These are phyloP conservation scores for Hyphopichia khmerensis DNA, from an alignment of 1,139 yeast genomes.

Conservation along the genomic window DNA sequence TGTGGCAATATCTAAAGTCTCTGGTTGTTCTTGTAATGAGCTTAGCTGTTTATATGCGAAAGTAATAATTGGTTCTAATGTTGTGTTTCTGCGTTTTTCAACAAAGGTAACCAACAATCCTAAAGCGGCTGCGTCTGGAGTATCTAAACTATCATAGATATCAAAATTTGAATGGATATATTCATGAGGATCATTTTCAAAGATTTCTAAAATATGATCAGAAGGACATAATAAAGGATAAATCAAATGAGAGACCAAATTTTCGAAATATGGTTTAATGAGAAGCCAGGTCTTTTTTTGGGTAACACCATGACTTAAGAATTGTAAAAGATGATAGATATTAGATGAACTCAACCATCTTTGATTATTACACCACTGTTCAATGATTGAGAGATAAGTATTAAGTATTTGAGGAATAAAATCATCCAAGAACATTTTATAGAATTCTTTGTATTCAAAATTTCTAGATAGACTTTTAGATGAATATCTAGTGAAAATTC, in stretches of 20 bases:
- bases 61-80: conserved; percentile 62
- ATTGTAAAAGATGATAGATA: conserved; percentile 64
- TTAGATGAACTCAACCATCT: conserved; percentile 72
- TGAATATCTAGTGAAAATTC: conserved; percentile 76
- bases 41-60: conserved; percentile 61
- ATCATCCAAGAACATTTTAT: conserved; percentile 43
- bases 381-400: conserved; percentile 64
- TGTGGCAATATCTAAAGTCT: conserved; percentile 59
- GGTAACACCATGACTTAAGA: conserved; percentile 68
- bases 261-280: conserved; percentile 67
- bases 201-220: conserved; percentile 67
- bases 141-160: conserved; percentile 54
- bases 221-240: conserved; percentile 78
- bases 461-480: conserved; percentile 48
- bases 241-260: conserved; percentile 67
- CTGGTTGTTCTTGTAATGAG: conserved; percentile 36
- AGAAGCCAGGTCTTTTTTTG: conserved; percentile 70
- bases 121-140: conserved; percentile 71
- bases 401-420: conserved; percentile 74
- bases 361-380: conserved; percentile 64
- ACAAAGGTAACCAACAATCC: conserved; percentile 65
- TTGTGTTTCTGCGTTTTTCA: conserved; percentile 59
- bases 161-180: conserved; percentile 82
- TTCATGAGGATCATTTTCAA: conserved; percentile 89
- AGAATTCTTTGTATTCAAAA: conserved; percentile 52